Conservation (phyloP, 768 basidiomycete genomes). For the Pisolithus microcarpus region DNA sequence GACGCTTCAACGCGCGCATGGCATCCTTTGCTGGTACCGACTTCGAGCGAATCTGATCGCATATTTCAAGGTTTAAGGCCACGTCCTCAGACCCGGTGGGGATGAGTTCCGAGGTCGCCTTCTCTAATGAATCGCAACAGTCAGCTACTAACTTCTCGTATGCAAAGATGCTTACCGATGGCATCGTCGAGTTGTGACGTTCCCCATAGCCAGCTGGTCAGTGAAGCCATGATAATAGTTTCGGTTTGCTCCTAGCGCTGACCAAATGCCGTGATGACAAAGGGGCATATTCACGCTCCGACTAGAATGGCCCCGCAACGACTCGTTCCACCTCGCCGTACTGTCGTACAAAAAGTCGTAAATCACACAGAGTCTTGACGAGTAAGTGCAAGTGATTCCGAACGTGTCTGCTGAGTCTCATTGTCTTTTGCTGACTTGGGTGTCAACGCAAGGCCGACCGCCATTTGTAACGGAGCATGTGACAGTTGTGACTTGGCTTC, state of each 20-base stretch:
- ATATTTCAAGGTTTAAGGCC: constrained; percentile 89
- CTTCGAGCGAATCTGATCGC: constrained; percentile 93
- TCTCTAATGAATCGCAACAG: constrained; percentile 47
- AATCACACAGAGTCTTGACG: neutral
- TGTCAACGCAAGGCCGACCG: no score
- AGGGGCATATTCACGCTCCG: constrained; percentile 19
- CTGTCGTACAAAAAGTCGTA: neutral
- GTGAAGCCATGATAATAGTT: constrained; percentile 41
- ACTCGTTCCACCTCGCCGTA: no score
- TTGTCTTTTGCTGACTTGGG: no score
- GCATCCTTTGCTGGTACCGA: constrained; percentile 78
- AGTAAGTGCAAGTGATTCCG: no score
- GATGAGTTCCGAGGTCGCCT: constrained; percentile 86
- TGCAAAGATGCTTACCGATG: constrained; percentile 48
- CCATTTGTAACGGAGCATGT: constrained; percentile 4
- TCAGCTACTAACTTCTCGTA: constrained; percentile 1
- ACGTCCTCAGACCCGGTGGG: constrained; percentile 85
- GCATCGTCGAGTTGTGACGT: constrained; percentile 78
- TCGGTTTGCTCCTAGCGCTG: constrained; percentile 6
- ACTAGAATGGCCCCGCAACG: neutral
- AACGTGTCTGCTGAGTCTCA: no score
- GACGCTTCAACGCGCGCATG: constrained; percentile 80
- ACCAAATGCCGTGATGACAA: constrained; percentile 9
- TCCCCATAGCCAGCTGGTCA: constrained; percentile 74
- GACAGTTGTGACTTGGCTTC: constrained; percentile 17